Percentiles rank a stretch among this genome's conserved stretches.
Conservation (phyloP, 2,329 filamentous ascomycete species). For the Tolypocladium album region DNA sequence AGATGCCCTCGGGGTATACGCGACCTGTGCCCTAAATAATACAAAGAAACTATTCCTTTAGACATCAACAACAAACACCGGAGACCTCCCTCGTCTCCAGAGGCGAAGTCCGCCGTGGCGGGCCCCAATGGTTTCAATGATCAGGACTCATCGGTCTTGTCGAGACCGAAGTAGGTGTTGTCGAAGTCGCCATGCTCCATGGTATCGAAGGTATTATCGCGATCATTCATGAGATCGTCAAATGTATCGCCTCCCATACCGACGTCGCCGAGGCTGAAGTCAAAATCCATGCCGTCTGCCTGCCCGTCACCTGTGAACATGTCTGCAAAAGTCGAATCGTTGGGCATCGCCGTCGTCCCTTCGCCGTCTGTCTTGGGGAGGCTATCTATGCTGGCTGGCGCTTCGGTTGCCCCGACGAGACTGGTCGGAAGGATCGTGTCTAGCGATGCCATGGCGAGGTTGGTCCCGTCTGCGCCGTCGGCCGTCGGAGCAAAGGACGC, state of each 20-base stretch:
- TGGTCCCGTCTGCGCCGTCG: constrained; percentile 15
- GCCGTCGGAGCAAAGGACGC: constrained; percentile 27
- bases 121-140: not conserved
- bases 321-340: constrained; percentile 27
- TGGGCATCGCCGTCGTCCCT: constrained; percentile 16
- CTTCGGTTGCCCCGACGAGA: constrained; percentile 6
- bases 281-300: constrained; percentile 25
- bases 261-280: constrained; percentile 17
- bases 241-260: constrained; percentile 30
- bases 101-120: not conserved
- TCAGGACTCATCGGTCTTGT: constrained; percentile 13
- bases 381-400: not conserved
- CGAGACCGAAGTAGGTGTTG: constrained; percentile 32
- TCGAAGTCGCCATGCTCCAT: constrained; percentile 37
- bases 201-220: constrained; percentile 27
- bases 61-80: not conserved
- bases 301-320: constrained; percentile 34
- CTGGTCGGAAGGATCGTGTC: constrained; percentile 19
- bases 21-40: not conserved
- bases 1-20: not conserved
- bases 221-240: constrained; percentile 37
- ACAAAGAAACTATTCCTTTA: not conserved
- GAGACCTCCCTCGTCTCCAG: too few species aligned
- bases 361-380: constrained; percentile 10
- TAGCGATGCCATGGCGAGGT: constrained; percentile 13